These are phyloP conservation scores for Aureobasidium sp. DNA, from an alignment of 2,329 filamentous ascomycete species.

Conservation along the genomic window DNA sequence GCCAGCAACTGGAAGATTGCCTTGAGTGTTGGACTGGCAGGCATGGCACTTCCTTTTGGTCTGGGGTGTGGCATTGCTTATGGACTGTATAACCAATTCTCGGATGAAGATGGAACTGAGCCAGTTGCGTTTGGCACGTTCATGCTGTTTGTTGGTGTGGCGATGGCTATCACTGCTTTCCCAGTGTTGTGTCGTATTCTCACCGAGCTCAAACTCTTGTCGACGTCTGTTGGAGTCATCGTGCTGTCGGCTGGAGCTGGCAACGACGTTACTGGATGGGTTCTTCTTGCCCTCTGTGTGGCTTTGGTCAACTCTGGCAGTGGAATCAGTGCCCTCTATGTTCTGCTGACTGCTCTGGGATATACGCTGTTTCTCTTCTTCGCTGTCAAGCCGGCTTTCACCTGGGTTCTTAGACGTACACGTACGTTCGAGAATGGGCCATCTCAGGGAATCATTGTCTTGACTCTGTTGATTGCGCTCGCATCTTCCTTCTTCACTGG, in stretches of 20 bases:
- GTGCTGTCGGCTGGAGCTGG: constrained; percentile 84
- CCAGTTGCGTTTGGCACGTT: constrained; percentile 53
- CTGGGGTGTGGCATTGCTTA: constrained; percentile 72
- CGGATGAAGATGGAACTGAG: constrained; percentile 45
- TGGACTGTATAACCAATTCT: constrained; percentile 70
- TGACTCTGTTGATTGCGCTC: constrained; percentile 73
- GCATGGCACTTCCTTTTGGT: constrained; percentile 76
- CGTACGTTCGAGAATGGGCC: constrained; percentile 81
- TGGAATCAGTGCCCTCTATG: constrained; percentile 76
- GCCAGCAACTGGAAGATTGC: constrained; percentile 74
- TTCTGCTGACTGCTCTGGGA: constrained; percentile 65
- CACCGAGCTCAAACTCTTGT: constrained; percentile 78
- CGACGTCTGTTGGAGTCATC: constrained; percentile 77
- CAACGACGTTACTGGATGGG: constrained; percentile 88
- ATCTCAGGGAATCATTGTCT: constrained; percentile 70
- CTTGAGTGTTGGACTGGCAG: constrained; percentile 64
- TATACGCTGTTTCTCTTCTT: constrained; percentile 70
- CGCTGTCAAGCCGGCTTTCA: constrained; percentile 62
- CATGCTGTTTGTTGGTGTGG: constrained; percentile 80
- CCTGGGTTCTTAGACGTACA: constrained; percentile 63
- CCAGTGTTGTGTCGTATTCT: constrained; percentile 91
- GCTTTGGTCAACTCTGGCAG: constrained; percentile 81
- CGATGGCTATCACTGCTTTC: constrained; percentile 83
- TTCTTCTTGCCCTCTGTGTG: constrained; percentile 85
- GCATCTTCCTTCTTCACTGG: constrained; percentile 78